A percentile compares a stretch with the other conserved stretches of the same genome.
These are phyloP conservation scores for Pleomassaria siparia DNA, from an alignment of 2,329 filamentous ascomycete genomes.

Conservation along the genomic window DNA sequence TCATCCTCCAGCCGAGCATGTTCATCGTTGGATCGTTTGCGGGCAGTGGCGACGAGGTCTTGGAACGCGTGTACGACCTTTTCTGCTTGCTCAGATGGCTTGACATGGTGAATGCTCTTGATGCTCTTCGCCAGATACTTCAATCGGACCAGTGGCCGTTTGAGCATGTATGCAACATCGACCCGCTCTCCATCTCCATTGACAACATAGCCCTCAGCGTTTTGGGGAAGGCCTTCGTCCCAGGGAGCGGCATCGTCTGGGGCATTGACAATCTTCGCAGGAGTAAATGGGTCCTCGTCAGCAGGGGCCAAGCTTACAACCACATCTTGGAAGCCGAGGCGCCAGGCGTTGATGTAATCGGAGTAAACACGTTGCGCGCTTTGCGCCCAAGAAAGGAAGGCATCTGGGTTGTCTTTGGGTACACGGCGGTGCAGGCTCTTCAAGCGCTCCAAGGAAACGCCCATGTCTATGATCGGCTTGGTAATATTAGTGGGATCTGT, in stretches of 20 bases:
- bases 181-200: slow-evolving; percentile 83
- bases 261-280: slow-evolving; percentile 39
- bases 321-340: slow-evolving; percentile 90
- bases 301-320: slow-evolving; percentile 87
- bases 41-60: slow-evolving; percentile 72
- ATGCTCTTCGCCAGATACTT: slow-evolving; percentile 86
- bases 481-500: slow-evolving; percentile 65
- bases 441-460: slow-evolving; percentile 81
- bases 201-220: slow-evolving; percentile 62
- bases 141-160: slow-evolving; percentile 81
- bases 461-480: slow-evolving; percentile 92
- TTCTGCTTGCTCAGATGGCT: slow-evolving; percentile 59
- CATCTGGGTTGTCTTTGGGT: slow-evolving; percentile 70
- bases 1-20: slow-evolving; percentile 77
- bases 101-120: slow-evolving; percentile 64
- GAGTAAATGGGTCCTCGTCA: slow-evolving; percentile 61
- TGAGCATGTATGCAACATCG: slow-evolving; percentile 90
- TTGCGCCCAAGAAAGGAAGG: slow-evolving; percentile 79
- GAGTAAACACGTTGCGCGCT: slow-evolving; percentile 76
- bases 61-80: slow-evolving; percentile 66
- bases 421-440: slow-evolving; percentile 79
- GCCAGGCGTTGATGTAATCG: slow-evolving; percentile 85
- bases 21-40: slow-evolving; percentile 73
- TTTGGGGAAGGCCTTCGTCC: slow-evolving; percentile 58
- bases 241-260: slow-evolving; percentile 53